These are phyloP conservation scores for Bombardia bombarda DNA, from an alignment of 495 filamentous ascomycete genomes.

Conservation along the genomic window DNA sequence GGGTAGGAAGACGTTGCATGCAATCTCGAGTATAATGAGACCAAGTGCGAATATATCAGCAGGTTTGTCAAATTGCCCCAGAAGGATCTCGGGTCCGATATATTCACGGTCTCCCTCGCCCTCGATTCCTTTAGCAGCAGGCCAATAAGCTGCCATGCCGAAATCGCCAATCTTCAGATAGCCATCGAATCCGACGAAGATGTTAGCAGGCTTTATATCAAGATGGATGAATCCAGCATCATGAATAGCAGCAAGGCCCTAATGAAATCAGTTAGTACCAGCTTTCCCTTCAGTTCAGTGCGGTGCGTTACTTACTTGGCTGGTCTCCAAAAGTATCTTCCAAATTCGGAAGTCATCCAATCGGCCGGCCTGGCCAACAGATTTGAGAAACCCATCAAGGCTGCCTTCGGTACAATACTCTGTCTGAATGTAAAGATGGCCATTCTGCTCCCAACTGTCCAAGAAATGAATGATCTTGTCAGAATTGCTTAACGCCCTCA, in stretches of 20 bases:
- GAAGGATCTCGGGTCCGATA: slow-evolving; percentile 84
- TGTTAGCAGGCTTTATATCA: slow-evolving; percentile 91
- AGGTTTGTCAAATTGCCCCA: slow-evolving; percentile 77
- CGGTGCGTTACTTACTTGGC: slow-evolving; percentile 57
- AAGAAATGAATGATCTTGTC: slow-evolving; percentile 78
- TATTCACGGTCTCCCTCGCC: slow-evolving; percentile 94
- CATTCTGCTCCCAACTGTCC: slow-evolving; percentile 75
- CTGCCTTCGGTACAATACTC: slow-evolving; percentile 93
- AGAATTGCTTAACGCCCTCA: slow-evolving; percentile 60
- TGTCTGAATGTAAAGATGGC: slow-evolving; percentile 88
- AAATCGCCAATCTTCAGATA: slow-evolving; percentile 94
- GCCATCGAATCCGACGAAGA: slow-evolving; percentile 85
- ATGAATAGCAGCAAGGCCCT: slow-evolving; percentile 87
- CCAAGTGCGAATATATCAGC: slow-evolving; percentile 91
- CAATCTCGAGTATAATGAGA: slow-evolving; percentile 87
- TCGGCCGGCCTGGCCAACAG: slow-evolving; percentile 71
- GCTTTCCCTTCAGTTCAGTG: too few species aligned
- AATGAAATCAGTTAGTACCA: too few species aligned
- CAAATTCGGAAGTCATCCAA: slow-evolving; percentile 96
- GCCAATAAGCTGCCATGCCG: slow-evolving; percentile 78
- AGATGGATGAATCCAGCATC: slow-evolving; percentile 83
- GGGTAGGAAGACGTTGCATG: slow-evolving; percentile 82
- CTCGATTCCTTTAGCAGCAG: slow-evolving; percentile 67
- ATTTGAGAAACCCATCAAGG: slow-evolving; percentile 69
- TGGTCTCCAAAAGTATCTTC: slow-evolving; percentile 86